These are phyloP conservation scores for Heliocybe sulcata DNA, from an alignment of 1,284 basidiomycete species.

Conservation along the genomic window DNA sequence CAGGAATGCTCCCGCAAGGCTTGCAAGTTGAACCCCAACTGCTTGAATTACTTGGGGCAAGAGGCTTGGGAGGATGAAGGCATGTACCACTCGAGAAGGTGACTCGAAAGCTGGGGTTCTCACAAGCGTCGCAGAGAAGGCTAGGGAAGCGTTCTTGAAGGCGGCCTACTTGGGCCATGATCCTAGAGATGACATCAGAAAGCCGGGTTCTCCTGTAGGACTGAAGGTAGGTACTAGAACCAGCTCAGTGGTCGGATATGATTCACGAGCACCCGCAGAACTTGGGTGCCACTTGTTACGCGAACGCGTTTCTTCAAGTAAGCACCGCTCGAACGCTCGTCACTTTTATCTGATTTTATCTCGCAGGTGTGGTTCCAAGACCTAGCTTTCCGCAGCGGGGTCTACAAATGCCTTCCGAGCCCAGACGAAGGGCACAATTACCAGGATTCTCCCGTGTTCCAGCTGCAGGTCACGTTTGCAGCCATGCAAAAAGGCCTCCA, in stretches of 20 bases:
- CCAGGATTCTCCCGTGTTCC: constrained; percentile 67
- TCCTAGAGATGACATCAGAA: constrained; percentile 41
- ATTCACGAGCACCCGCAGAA: constrained; percentile 45
- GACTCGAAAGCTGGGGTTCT: not conserved
- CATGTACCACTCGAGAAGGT: constrained; percentile 17
- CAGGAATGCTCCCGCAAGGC: constrained; percentile 49
- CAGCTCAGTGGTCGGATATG: not conserved
- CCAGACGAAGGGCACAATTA: constrained; percentile 39
- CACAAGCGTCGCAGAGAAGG: constrained; percentile 33
- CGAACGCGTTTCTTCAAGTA: constrained; percentile 87
- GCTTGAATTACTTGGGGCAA: constrained; percentile 81
- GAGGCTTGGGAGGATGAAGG: constrained; percentile 68
- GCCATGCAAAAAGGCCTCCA: constrained; percentile 70
- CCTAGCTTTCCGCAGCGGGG: constrained; percentile 48
- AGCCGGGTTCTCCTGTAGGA: constrained; percentile 65
- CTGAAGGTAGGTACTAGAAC: constrained; percentile 46
- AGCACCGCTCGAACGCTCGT: constrained; percentile 4
- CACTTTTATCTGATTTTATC: not conserved
- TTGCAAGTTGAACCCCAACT: constrained; percentile 74
- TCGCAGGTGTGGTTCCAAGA: constrained; percentile 58
- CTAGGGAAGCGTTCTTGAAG: constrained; percentile 46
- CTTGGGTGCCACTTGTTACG: constrained; percentile 89
- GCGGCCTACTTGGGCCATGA: constrained; percentile 43
- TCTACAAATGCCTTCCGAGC: constrained; percentile 44
- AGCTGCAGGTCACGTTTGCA: constrained; percentile 73